These are phyloP conservation scores for Meyerozyma carpophila DNA, from an alignment of 1,139 yeast species.

Conservation along the genomic window DNA sequence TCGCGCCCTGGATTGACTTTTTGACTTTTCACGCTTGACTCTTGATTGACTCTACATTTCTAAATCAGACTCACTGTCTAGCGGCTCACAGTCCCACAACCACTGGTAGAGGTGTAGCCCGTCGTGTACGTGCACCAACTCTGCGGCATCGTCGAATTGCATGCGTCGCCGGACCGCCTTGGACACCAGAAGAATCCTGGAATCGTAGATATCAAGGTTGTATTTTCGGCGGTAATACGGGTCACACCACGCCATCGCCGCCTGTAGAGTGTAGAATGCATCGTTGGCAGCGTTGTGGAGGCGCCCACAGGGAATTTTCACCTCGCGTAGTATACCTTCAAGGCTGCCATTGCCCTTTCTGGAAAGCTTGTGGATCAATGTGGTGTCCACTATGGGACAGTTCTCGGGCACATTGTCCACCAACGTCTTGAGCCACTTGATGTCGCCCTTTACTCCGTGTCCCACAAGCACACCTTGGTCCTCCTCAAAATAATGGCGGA, in stretches of 20 bases:
- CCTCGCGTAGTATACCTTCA: slow-evolving; percentile 15
- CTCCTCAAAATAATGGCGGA: slow-evolving; percentile 33
- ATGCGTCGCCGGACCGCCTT: not conserved
- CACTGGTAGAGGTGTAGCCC: not conserved
- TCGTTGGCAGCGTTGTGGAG: slow-evolving; percentile 25
- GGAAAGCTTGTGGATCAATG: slow-evolving; percentile 11
- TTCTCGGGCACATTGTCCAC: slow-evolving; percentile 43
- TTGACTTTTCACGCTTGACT: no score
- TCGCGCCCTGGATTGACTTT: no score
- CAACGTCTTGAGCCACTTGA: slow-evolving; percentile 43
- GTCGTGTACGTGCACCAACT: not conserved
- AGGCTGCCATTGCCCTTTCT: slow-evolving; percentile 15
- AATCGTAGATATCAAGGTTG: slow-evolving; percentile 10
- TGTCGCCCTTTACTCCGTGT: slow-evolving; percentile 61
- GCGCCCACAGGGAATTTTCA: slow-evolving; percentile 17
- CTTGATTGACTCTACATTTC: not conserved
- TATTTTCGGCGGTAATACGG: slow-evolving; percentile 13
- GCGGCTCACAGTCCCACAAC: not conserved
- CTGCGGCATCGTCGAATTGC: not conserved
- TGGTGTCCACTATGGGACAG: slow-evolving; percentile 35
- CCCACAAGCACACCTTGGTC: slow-evolving; percentile 44
- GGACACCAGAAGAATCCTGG: not conserved
- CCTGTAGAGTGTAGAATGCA: slow-evolving; percentile 22
- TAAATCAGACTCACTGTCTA: not conserved
- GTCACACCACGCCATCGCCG: slow-evolving; percentile 19